phyloP scores from a whole-genome alignment of 768 basidiomycete genomes.

The Hebeloma cylindrosporum region DNA sequence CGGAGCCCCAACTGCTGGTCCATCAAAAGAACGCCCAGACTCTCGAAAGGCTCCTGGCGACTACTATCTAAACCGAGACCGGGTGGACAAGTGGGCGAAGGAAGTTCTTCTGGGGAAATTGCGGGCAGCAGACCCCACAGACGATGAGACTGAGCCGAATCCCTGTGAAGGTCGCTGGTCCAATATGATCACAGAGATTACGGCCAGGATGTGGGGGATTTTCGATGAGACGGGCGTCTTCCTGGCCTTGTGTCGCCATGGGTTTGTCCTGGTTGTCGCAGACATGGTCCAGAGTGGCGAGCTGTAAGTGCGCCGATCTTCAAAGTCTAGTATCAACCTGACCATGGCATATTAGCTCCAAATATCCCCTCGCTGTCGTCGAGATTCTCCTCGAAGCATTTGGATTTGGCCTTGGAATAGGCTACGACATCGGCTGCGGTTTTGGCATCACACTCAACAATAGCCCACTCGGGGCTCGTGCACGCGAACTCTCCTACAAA shows the following conservation, averaged over 20 bases:
- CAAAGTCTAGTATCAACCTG: neutral
- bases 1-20: too few relatives aligned
- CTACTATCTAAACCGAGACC: conserved; percentile 5
- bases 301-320: conserved; percentile 27
- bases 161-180: conserved; percentile 20
- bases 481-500: neutral
- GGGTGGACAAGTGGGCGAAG: conserved; percentile 30
- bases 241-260: conserved; percentile 34
- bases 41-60: conserved; percentile 3
- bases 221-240: conserved; percentile 41
- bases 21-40: neutral
- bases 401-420: neutral
- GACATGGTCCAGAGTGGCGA: conserved; percentile 39
- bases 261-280: conserved; percentile 25
- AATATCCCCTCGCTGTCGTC: conserved; percentile 12
- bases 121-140: conserved; percentile 25
- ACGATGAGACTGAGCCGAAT: conserved; percentile 26
- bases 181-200: conserved; percentile 20
- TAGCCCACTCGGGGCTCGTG: conserved; percentile 2
- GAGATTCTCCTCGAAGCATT: neutral
- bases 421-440: conserved; percentile 15
- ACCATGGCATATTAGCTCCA: conserved; percentile 9
- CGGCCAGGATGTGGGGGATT: conserved; percentile 31
- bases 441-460: conserved; percentile 1
- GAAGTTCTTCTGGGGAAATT: conserved; percentile 33